A percentile compares a stretch with the other conserved stretches of the same genome.
Conservation (phyloP, 2,329 filamentous ascomycete species). For the Sporothrix globosa region DNA sequence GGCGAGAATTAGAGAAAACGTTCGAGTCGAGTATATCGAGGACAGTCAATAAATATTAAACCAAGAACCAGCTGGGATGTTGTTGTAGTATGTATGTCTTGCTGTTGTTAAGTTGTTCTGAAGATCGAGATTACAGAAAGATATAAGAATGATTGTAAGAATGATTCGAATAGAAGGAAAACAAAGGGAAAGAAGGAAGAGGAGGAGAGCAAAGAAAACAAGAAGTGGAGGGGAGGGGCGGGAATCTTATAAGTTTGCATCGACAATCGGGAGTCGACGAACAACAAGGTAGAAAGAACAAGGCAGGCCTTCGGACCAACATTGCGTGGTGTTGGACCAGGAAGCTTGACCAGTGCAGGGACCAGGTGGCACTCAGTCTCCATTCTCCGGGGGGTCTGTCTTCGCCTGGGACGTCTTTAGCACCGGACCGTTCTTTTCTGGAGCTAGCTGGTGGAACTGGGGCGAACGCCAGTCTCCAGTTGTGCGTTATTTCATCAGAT, state of each 20-base stretch:
- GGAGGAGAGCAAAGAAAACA: neutral
- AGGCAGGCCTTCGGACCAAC: constrained; percentile 39
- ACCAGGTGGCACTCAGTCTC: constrained; percentile 1
- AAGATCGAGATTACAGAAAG: constrained; percentile 24
- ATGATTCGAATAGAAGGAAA: constrained; percentile 5
- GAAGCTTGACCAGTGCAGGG: constrained; percentile 10
- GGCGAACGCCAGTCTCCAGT: constrained; percentile 22
- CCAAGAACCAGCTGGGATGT: constrained; percentile 45
- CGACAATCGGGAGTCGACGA: constrained; percentile 46
- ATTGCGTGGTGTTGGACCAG: neutral
- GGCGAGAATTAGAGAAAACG: constrained; percentile 16
- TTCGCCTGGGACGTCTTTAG: neutral
- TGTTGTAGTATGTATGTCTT: constrained; percentile 38
- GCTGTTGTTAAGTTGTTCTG: constrained; percentile 33
- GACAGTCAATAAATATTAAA: constrained; percentile 35
- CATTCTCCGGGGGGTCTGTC: constrained; percentile 7
- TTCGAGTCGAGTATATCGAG: constrained; percentile 5
- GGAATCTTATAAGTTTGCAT: constrained; percentile 51
- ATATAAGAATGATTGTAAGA: constrained; percentile 12
- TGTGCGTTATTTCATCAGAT: constrained; percentile 34
- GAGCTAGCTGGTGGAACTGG: constrained; percentile 7
- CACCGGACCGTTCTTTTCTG: constrained; percentile 19
- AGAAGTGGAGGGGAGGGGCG: constrained; percentile 42
- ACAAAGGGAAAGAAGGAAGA: neutral
- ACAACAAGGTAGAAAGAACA: constrained; percentile 42